Conservation (phyloP, 345 rosid species). For the Pseudoturritis turrita region DNA sequence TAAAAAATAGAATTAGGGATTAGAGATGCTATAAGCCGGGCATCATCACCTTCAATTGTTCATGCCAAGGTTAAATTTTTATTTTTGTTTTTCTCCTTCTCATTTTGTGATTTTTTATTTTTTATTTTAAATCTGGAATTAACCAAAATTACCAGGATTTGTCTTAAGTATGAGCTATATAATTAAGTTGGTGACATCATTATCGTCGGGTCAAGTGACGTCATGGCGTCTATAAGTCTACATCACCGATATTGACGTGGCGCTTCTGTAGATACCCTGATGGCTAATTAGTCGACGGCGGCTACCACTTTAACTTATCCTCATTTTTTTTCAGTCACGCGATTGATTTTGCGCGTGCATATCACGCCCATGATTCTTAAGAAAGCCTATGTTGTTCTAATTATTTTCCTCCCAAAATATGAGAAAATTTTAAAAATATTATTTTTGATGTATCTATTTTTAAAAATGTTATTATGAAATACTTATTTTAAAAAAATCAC, state of each 20-base stretch:
- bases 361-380: background rate
- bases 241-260: conserved; percentile 20
- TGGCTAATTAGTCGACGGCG: conserved; percentile 26
- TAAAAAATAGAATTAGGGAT: too few species aligned
- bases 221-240: conserved; percentile 32
- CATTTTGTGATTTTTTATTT: background rate
- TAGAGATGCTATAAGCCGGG: too few species aligned
- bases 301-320: conserved; percentile 10
- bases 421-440: too few species aligned
- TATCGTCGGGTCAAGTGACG: conserved; percentile 21
- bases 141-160: too few species aligned
- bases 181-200: conserved; percentile 12
- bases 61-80: too few species aligned
- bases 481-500: too few species aligned
- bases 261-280: background rate
- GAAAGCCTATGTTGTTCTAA: background rate
- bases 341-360: background rate
- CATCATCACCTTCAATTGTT: too few species aligned
- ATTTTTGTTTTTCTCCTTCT: too few species aligned
- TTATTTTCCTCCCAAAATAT: too few species aligned
- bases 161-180: background rate
- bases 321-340: background rate
- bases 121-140: background rate
- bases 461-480: too few species aligned
- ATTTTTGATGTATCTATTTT: too few species aligned